Evolutionary conservation across 441 rosid species (phyloP).

Genomic region (Corymbia citriodora): DNA sequence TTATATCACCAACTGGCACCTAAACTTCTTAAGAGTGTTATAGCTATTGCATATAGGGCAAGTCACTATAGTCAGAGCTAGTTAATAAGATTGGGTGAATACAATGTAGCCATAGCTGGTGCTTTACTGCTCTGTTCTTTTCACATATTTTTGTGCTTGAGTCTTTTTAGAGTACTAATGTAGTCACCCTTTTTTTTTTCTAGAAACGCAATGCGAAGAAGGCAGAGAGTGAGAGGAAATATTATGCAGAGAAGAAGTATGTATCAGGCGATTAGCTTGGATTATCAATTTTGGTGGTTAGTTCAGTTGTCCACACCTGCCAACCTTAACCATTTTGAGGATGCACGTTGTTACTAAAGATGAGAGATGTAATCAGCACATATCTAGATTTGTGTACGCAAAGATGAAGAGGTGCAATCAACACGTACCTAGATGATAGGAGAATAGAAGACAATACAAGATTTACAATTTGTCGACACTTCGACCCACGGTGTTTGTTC

Average conservation of each 20-base stretch:
- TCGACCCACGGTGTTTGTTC: background rate
- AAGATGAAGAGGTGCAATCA: background rate
- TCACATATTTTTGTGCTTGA: background rate
- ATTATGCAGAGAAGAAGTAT: slow-evolving; percentile 67
- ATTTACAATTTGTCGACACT: background rate
- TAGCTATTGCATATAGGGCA: background rate
- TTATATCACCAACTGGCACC: background rate
- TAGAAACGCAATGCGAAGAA: slow-evolving; percentile 90
- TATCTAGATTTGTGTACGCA: background rate
- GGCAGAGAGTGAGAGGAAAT: slow-evolving; percentile 69
- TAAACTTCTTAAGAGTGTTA: background rate
- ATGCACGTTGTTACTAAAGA: background rate
- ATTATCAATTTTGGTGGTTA: slow-evolving; percentile 9
- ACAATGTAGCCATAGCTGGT: background rate
- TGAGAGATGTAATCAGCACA: background rate
- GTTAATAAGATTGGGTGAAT: background rate
- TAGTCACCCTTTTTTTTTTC: background rate
- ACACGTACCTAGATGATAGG: background rate
- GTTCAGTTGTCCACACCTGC: slow-evolving; percentile 7
- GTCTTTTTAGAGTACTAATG: background rate
- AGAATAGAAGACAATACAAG: background rate
- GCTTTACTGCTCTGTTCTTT: background rate
- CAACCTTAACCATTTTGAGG: slow-evolving; percentile 7
- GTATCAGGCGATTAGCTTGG: slow-evolving; percentile 56
- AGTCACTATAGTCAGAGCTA: background rate